A percentile compares a stretch with the other conserved stretches of the same genome.
Conservation (phyloP, 2,329 filamentous ascomycete genomes). For the Pseudogymnoascus verrucosus region DNA sequence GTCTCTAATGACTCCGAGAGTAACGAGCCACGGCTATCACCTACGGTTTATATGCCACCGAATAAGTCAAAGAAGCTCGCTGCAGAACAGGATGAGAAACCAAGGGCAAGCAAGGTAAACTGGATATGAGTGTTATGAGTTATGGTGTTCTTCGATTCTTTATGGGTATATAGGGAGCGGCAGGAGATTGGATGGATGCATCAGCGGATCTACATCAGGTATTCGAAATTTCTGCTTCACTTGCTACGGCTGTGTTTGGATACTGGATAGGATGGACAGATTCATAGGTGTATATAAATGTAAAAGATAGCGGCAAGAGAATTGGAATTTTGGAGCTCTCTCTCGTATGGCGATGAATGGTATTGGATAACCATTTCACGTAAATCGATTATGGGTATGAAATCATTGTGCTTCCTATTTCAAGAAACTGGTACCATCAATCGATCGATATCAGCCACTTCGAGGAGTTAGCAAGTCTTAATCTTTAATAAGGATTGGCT, state of each 20-base stretch:
- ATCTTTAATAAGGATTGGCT: not conserved
- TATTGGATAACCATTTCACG: not conserved
- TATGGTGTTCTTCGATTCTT: slow-evolving; percentile 1
- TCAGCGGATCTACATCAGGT: not conserved
- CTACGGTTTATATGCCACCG: not conserved
- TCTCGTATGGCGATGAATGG: not conserved
- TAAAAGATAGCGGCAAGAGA: not conserved
- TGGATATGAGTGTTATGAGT: slow-evolving; percentile 5
- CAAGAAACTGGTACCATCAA: slow-evolving; percentile 43
- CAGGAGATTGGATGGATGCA: not conserved
- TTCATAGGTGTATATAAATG: not conserved
- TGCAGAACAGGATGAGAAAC: not conserved
- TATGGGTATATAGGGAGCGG: not conserved
- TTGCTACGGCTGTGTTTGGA: not conserved
- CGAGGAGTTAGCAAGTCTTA: slow-evolving; percentile 13
- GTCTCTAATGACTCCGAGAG: slow-evolving; percentile 17
- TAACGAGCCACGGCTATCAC: not conserved
- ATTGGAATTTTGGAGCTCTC: not conserved
- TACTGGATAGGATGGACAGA: not conserved
- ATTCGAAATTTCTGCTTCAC: not conserved
- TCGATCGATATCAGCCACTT: slow-evolving; percentile 45
- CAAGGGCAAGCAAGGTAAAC: not conserved
- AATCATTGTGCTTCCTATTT: not conserved
- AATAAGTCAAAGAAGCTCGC: not conserved
- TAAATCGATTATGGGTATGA: too few relatives aligned